These are phyloP conservation scores for Wickerhamomyces tratensis DNA, from an alignment of 805 yeast genomes.

Conservation along the genomic window DNA sequence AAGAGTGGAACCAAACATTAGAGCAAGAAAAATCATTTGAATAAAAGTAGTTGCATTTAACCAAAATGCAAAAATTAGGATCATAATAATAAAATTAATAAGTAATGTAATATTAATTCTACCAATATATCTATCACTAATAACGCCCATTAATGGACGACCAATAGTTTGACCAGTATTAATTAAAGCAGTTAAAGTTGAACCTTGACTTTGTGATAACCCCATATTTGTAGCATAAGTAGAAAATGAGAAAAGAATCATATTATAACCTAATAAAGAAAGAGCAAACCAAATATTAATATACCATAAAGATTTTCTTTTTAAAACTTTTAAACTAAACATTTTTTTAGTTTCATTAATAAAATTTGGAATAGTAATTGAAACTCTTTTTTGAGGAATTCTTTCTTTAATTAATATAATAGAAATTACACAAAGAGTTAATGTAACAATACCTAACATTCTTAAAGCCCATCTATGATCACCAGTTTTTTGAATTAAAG, in stretches of 20 bases:
- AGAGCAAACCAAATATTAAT: constrained; percentile 27
- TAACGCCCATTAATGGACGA: constrained; percentile 36
- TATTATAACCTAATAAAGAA: constrained; percentile 30
- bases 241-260: constrained; percentile 35
- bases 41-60: constrained; percentile 28
- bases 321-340: constrained; percentile 22
- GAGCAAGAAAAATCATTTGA: constrained; percentile 29
- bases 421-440: constrained; percentile 27
- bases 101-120: constrained; percentile 33
- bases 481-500: constrained; percentile 31
- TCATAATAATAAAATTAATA: constrained; percentile 22
- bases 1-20: constrained; percentile 32
- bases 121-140: constrained; percentile 34
- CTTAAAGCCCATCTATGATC: constrained; percentile 39
- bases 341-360: constrained; percentile 19
- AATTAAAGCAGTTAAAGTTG: constrained; percentile 34
- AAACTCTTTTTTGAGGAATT: constrained; percentile 20
- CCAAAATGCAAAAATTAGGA: constrained; percentile 39
- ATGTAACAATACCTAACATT: constrained; percentile 31
- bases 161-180: constrained; percentile 41
- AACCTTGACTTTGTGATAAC: constrained; percentile 30
- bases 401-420: constrained; percentile 34
- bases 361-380: constrained; percentile 4
- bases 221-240: constrained; percentile 42
- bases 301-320: constrained; percentile 20